Base-by-base conservation (phyloP, 2,329 filamentous ascomycete species). In the Aspergillus fischeri region DNA sequence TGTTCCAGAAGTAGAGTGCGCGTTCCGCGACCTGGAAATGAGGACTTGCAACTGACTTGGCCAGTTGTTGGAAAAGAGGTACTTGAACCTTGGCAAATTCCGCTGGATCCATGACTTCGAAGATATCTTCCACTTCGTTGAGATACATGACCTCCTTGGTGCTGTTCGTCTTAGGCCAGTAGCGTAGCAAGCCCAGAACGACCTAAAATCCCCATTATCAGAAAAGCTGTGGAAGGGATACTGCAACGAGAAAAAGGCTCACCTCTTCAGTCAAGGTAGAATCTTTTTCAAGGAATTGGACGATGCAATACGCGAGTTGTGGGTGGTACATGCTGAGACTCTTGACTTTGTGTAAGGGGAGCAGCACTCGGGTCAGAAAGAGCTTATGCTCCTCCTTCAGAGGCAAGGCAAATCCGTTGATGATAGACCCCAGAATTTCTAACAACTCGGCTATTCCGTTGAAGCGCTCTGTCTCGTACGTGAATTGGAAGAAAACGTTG, bases 121-220 rank as follows among this genome's bases (percentile, higher is more conserved):
- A 99, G 62, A 99, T 99, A 71, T 99, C 94, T 75, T 99, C 94
- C 35, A 99, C 93, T 76, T 99, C 94, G 69, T 99, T 99, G 67
- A 99, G 80, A 78, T 95, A 99, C 94, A 99, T 99, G 71, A 99
- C 94, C 76, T 99, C 94, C 77, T 99, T 99, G 53, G 94, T 99
- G 77, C 94, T 97, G 78, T 99, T 99, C 67, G 96, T 91, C 81
- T 99, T 99, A 50, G 94, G 94, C 94, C 94, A 99, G 75, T 97
- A 99, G 65, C 94, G 88, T 61, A 99, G 82, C 55, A 99, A 82
- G 49, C 94, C 94, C 63, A 97, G 86, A 51, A 99, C 94, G 60
- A 97, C 92, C 90, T 92, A 62, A 17, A 57, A 44, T 9, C 54
- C 14, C 24, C 7, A 38, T 52, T 53, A 62, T 32, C n/a, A 32